Base-by-base conservation (phyloP, 441 rosid genomes). In the Erysimum cheiri region DNA sequence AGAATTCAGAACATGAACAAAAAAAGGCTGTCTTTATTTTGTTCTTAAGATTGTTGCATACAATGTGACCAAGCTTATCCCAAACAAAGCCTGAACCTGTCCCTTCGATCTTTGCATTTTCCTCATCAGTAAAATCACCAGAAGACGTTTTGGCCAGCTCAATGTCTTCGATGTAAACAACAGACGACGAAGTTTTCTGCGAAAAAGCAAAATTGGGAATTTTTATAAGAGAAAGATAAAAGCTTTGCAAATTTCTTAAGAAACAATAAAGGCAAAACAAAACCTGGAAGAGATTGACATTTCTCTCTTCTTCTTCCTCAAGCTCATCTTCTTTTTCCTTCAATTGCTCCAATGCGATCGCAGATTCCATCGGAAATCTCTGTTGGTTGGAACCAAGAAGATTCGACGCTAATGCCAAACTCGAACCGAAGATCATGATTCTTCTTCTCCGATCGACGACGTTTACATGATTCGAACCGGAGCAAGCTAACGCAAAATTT, bases 41-140 rank as follows among this genome's bases (percentile, higher is more conserved):
- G 22, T 19, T 19, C 22, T 19, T 19, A 22, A 0, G 10, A 44
- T 9, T 61, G 33, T 50, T 22, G 72, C 93, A 4, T 85, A 93
- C 97, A 85, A 91, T 87, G 84, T 91, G 98, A 68, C 98, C 98
- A 78, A 87, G 81, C 71, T 82, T 87, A 73, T 93, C 98, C 98
- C 98, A 93, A 44, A 93, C 77, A 78, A 93, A 93, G 68, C 97
- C 96, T 0, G 96, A 93, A 59, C 98, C 97, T 4, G 90, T 88
- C 64, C 97, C 98, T 87, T 89, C 84, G 48, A 91, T 80, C 81
- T 85, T 89, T n/a, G 70, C 85, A 72, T 80, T 80, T 62, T 82
- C 92, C 13, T 72, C 79, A 66, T 36, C 54, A 15, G 76, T 73
- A 53, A 49, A 54, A 48, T 75, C 77, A 77, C 77, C 53, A 78